Conservation (phyloP, 2,329 filamentous ascomycete species). For the Hymenoscyphus linearis region DNA sequence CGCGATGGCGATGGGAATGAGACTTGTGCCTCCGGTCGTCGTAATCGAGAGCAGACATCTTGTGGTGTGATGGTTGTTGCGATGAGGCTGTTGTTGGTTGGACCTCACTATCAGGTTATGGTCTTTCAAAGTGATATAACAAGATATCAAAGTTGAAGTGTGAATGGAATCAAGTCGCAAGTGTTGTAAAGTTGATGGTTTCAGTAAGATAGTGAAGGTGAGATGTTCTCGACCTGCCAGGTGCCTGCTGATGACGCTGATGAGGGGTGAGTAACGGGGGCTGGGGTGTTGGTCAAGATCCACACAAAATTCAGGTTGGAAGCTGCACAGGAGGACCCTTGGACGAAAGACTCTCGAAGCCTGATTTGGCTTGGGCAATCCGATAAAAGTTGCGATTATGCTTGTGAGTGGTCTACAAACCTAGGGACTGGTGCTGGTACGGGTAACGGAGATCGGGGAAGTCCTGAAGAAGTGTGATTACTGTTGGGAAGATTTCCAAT, state of each 20-base stretch:
- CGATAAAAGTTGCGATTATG: not conserved
- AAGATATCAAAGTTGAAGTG: not conserved
- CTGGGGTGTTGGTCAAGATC: not conserved
- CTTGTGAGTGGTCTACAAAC: not conserved
- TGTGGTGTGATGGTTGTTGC: constrained; percentile 6
- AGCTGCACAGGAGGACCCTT: not conserved
- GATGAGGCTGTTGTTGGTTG: not conserved
- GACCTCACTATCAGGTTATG: not conserved
- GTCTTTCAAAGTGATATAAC: not conserved
- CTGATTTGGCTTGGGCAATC: not conserved
- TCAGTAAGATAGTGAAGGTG: not conserved
- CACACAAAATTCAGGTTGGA: not conserved
- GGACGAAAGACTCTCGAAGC: not conserved
- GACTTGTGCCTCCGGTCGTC: constrained; percentile 26
- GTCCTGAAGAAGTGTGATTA: not conserved
- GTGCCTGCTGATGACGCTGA: not conserved
- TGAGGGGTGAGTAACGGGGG: not conserved
- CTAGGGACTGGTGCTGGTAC: not conserved
- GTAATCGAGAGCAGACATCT: constrained; percentile 27
- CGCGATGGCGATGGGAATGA: constrained; percentile 26
- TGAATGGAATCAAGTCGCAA: not conserved
- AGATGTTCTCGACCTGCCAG: no score
- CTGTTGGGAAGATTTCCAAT: not conserved
- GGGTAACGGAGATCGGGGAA: not conserved
- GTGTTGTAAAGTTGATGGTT: not conserved